Conservation (phyloP, 2,329 filamentous ascomycete genomes). For the Sarocladiaceae sp. region DNA sequence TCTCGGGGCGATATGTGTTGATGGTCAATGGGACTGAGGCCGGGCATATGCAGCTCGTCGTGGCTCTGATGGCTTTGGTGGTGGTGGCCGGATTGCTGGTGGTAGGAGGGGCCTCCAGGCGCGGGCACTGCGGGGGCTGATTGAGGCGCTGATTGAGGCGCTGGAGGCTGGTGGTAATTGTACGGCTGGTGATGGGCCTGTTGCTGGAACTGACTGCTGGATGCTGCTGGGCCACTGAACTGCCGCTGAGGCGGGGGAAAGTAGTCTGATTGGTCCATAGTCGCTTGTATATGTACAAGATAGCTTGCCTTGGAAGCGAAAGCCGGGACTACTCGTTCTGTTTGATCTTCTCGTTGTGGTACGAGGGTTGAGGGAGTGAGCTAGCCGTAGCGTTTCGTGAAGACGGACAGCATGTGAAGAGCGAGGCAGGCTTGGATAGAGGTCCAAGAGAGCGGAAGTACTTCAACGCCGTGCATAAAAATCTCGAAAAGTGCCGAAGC, state of each 20-base stretch:
- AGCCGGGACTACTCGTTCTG: too few species aligned
- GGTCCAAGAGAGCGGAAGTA: too few species aligned
- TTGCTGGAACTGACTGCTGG: slow-evolving; percentile 9
- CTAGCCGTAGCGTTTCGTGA: too few species aligned
- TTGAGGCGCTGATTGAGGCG: slow-evolving; percentile 13
- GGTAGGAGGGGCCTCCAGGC: slow-evolving; percentile 14
- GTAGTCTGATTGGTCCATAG: slow-evolving; percentile 38
- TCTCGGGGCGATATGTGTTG: slow-evolving; percentile 43
- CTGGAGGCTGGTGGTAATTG: slow-evolving; percentile 12
- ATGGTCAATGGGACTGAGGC: slow-evolving; percentile 30
- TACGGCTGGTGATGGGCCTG: slow-evolving; percentile 2
- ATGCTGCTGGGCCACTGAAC: slow-evolving; percentile 8
- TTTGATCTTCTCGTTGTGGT: too few species aligned
- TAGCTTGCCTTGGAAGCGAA: neutral
- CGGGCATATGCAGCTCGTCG: slow-evolving; percentile 54
- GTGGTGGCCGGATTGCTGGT: slow-evolving; percentile 1
- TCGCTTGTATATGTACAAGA: neutral
- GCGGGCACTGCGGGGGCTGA: slow-evolving; percentile 14
- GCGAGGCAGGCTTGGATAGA: too few species aligned
- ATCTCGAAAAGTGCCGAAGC: too few species aligned
- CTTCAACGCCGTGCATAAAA: too few species aligned
- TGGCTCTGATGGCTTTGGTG: slow-evolving; percentile 22
- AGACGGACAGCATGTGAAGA: too few species aligned
- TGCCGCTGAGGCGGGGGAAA: slow-evolving; percentile 26
- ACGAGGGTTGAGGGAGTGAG: slow-evolving; percentile 8